Base-by-base conservation (phyloP, 495 filamentous ascomycete species). In the Terfezia boudieri region DNA sequence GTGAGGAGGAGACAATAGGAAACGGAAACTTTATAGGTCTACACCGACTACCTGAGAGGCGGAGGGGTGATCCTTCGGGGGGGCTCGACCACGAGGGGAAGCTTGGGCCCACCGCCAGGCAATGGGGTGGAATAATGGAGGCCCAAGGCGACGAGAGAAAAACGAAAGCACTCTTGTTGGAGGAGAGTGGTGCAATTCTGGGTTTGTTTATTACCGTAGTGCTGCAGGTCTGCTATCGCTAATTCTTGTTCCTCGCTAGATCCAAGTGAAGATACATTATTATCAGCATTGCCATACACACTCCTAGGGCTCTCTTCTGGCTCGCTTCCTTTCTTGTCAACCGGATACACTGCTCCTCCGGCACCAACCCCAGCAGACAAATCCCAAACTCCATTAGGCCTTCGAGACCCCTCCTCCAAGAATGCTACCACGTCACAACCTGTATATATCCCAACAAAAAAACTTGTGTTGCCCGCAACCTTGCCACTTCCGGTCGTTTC, bases 231-330 rank as follows among this genome's bases (percentile, higher is more conserved):
- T 52, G 43, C 53, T 48, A 36, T 23, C 37, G 36, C 38, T 56
- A 36, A 53, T 46, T 20, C 0, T 46, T 14, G 41, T 2, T 5
- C 41, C 41, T 46, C 17, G 0, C 49, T 54, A 57, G 62, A 63
- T 14, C 66, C 70, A 11, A 57, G 66, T 22, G 92, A 96, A 65
- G 70, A 78, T 51, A 72, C 76, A n/a, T 75, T 99, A 9, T 70
- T 99, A 38, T 78, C 89, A 52, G 87, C 94, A 65, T 73, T 96
- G 6, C 90, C 92, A 1, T 99, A 86, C 64, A 95, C 90, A 5
- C 74, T 99, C 3, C 92, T 96, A 65, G 92, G 92, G 5, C 71
- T 96, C 17, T 90, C 86, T 9, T 92, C 92, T 0, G 80, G 77
- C 4, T 81, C 86, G 60, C 70, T 99, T 9, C 76, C 79, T 6